Evolutionary conservation across 805 yeast genomes (phyloP), one percentile per base, ranked within the genome.

Genomic region (Schizosaccharomyces japonicus): DNA sequence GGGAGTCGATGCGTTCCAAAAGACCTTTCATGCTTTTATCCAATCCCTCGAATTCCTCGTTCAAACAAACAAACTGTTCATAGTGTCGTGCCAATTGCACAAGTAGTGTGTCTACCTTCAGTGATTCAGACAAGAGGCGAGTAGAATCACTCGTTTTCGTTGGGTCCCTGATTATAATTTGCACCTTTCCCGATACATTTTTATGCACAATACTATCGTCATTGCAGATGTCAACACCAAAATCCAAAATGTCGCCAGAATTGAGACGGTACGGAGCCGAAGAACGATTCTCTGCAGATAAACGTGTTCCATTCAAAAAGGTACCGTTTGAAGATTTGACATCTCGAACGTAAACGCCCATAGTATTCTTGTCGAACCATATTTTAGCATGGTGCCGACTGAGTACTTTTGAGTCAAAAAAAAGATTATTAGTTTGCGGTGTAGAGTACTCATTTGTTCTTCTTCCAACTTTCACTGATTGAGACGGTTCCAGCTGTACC

Each of bases 301-400:
- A 68, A 52, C 84, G 76, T 39, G 63, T 67, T 30, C 76, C 81
- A 60, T 90, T 90, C 45, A 90, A 73, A 60, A 79, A 92, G 0
- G 98, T 87, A 7, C 99, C 99, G 61, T 90, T 90, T 23, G 94
- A 80, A 2, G 93, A 79, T 49, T 84, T 83, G 57, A 84, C 70
- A 63, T 90, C 99, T 53, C 77, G 74, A 25, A 90, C 70, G 68
- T 69, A 82, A 19, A 92, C 68, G 19, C 13, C 6, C 4, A 85
- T 84, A 3, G 65, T 62, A 25, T 60, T 60, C 15, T 73, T 66
- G 54, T 81, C 90, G 32, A 84, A 73, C 65, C 73, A 81, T 52
- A 90, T 64, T 56, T 81, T 87, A 0, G 99, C 99, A 63, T 90
- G 99, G 57, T 81, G 90, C 53, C 99, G 67, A 17, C 92, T 78